A percentile compares a stretch with the other conserved stretches of the same genome.
phyloP scores from a whole-genome alignment of 108 stramenopile genomes.

The Phaeodactylum tricornutum region DNA sequence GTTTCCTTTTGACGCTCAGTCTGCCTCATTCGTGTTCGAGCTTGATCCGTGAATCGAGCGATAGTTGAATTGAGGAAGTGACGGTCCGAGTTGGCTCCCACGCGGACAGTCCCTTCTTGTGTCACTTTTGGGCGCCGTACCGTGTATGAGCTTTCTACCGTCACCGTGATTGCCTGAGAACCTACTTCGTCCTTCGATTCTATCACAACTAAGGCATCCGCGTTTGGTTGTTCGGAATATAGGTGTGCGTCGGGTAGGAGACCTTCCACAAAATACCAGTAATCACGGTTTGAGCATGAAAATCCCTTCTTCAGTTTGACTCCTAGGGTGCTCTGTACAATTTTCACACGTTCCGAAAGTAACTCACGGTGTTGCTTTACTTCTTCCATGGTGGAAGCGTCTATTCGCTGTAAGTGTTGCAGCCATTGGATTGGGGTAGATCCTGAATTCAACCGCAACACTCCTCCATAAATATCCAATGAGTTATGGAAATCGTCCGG shows the following conservation, averaged over 20 bases:
- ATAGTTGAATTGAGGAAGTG: constrained; percentile 18
- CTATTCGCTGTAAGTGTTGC: constrained; percentile 31
- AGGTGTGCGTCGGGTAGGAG: too few species aligned
- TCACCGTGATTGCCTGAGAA: constrained; percentile 12
- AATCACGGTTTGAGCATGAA: constrained; percentile 50
- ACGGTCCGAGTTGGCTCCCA: constrained; percentile 33
- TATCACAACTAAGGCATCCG: too few species aligned
- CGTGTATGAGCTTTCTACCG: constrained; percentile 49
- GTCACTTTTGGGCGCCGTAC: constrained; percentile 48
- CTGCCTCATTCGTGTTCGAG: constrained; percentile 14
- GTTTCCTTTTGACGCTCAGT: constrained; percentile 3
- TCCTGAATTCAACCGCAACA: constrained; percentile 47
- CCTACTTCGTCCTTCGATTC: too few species aligned
- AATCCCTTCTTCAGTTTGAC: constrained; percentile 44
- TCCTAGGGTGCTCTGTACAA: constrained; percentile 32
- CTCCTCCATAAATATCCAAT: constrained; percentile 53
- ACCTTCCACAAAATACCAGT: constrained; percentile 39
- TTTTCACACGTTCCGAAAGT: constrained; percentile 16
- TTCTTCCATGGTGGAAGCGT: constrained; percentile 19
- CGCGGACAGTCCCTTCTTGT: constrained; percentile 47
- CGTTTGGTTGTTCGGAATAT: too few species aligned
- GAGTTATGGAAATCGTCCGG: constrained; percentile 33
- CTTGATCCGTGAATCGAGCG: constrained; percentile 6
- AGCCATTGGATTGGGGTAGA: constrained; percentile 65
- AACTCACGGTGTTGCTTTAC: constrained; percentile 28